phyloP scores from a whole-genome alignment of 1,284 basidiomycete genomes.

The Entoloma clypeatum region DNA sequence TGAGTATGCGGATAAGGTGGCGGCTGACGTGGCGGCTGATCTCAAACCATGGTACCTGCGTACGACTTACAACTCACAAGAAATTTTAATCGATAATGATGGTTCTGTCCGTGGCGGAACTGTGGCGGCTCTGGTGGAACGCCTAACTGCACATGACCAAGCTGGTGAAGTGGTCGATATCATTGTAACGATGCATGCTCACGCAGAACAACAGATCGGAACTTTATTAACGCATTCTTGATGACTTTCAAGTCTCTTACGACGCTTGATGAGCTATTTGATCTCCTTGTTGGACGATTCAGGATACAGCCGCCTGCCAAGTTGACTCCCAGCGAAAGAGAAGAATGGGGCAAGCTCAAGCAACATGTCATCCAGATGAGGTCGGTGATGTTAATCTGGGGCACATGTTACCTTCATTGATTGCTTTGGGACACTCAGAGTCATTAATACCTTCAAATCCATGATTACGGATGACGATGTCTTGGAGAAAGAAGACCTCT shows the following conservation, averaged over 20 bases:
- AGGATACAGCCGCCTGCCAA: constrained; percentile 74
- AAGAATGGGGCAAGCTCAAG: constrained; percentile 87
- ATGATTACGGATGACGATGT: constrained; percentile 80
- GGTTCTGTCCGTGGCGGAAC: constrained; percentile 86
- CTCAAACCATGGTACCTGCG: constrained; percentile 83
- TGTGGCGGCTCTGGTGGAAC: constrained; percentile 80
- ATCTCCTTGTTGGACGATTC: constrained; percentile 84
- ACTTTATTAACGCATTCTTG: constrained; percentile 90
- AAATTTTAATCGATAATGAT: constrained; percentile 84
- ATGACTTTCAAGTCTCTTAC: constrained; percentile 98
- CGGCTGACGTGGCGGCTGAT: constrained; percentile 49
- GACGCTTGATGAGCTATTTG: constrained; percentile 79
- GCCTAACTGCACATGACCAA: constrained; percentile 87
- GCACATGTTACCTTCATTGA: constrained; percentile 4
- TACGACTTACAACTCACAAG: constrained; percentile 73
- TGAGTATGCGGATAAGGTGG: constrained; percentile 52
- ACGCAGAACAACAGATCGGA: constrained; percentile 56
- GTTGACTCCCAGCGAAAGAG: constrained; percentile 60
- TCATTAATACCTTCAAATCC: constrained; percentile 79
- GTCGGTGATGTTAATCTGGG: constrained; percentile 40
- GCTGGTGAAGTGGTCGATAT: constrained; percentile 61
- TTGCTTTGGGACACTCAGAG: constrained; percentile 40
- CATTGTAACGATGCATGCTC: no score
- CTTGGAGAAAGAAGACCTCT: constrained; percentile 77
- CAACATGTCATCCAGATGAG: constrained; percentile 86